A percentile compares a stretch with the other conserved stretches of the same genome.
Conservation (phyloP, 1,284 basidiomycete species). For the Paramarasmius palmivorus region DNA sequence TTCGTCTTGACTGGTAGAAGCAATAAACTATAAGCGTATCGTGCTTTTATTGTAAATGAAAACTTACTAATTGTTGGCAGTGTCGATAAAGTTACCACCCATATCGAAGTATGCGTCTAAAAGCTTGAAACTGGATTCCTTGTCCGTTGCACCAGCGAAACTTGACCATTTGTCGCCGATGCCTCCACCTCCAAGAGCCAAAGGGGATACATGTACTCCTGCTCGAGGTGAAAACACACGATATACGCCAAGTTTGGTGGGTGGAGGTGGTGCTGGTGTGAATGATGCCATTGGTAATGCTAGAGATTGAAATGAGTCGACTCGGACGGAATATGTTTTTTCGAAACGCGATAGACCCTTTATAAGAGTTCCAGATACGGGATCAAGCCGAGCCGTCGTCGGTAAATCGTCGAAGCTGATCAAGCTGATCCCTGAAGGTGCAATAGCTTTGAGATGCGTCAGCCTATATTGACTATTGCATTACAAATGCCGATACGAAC, state of each 20-base stretch:
- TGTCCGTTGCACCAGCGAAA: slow-evolving; percentile 39
- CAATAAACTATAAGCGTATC: not conserved
- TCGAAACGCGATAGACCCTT: no score
- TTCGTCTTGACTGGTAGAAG: slow-evolving; percentile 42
- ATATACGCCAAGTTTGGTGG: not conserved
- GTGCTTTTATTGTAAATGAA: not conserved
- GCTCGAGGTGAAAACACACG: not conserved
- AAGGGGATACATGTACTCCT: slow-evolving; percentile 25
- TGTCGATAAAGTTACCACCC: slow-evolving; percentile 61
- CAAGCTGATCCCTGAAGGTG: no score
- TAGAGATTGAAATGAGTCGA: no score
- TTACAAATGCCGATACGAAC: no score
- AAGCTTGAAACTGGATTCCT: slow-evolving; percentile 44
- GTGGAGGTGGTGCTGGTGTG: not conserved
- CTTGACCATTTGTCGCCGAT: slow-evolving; percentile 40
- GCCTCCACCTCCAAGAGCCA: slow-evolving; percentile 53
- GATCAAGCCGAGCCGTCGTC: no score
- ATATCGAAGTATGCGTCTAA: slow-evolving; percentile 48
- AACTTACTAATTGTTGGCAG: slow-evolving; percentile 46
- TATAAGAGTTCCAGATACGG: no score
- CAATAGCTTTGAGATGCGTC: no score
- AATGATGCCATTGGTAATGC: no score
- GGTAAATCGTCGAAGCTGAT: no score
- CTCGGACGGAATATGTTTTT: no score
- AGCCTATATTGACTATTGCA: no score